These are phyloP conservation scores for Daldinia decipiens DNA, from an alignment of 495 filamentous ascomycete genomes.

Conservation along the genomic window DNA sequence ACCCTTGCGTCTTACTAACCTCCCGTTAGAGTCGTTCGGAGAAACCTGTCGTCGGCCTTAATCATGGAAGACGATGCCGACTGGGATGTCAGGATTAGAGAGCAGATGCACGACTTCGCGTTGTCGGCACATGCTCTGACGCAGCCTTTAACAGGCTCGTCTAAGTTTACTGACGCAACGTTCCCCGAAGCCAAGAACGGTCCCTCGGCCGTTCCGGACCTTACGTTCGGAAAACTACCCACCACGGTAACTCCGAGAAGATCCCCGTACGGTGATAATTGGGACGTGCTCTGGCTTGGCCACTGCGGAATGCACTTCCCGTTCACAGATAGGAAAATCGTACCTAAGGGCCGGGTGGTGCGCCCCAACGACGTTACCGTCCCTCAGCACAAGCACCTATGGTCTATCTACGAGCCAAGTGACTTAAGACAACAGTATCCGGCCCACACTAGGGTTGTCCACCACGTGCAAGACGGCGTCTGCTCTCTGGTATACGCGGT, in stretches of 20 bases:
- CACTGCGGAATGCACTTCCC: constrained; percentile 57
- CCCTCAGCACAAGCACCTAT: constrained; percentile 47
- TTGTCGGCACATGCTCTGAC: constrained; percentile 50
- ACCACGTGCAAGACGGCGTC: constrained; percentile 50
- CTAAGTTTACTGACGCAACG: constrained; percentile 38
- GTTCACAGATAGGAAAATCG: constrained; percentile 17
- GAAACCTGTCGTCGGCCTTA: constrained; percentile 59
- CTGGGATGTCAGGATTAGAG: constrained; percentile 64
- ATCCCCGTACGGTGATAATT: constrained; percentile 68
- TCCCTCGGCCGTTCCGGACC: constrained; percentile 22
- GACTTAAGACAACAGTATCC: constrained; percentile 43
- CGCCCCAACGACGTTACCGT: constrained; percentile 44
- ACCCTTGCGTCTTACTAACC: constrained; percentile 15
- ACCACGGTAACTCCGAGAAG: constrained; percentile 41
- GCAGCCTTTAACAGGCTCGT: constrained; percentile 37
- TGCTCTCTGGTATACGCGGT: constrained; percentile 52
- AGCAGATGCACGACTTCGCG: constrained; percentile 62
- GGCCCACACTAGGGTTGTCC: constrained; percentile 48
- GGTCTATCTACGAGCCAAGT: constrained; percentile 42
- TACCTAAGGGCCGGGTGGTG: constrained; percentile 45
- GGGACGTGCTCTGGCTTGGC: constrained; percentile 68
- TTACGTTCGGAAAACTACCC: constrained; percentile 44
- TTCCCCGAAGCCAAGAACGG: constrained; percentile 26
- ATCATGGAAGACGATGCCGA: constrained; percentile 69
- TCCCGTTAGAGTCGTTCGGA: constrained; percentile 53